Evolutionary conservation across 1,284 basidiomycete genomes (phyloP), one percentile per base, ranked within the genome.

Genomic region (Porodaedalea pini): DNA sequence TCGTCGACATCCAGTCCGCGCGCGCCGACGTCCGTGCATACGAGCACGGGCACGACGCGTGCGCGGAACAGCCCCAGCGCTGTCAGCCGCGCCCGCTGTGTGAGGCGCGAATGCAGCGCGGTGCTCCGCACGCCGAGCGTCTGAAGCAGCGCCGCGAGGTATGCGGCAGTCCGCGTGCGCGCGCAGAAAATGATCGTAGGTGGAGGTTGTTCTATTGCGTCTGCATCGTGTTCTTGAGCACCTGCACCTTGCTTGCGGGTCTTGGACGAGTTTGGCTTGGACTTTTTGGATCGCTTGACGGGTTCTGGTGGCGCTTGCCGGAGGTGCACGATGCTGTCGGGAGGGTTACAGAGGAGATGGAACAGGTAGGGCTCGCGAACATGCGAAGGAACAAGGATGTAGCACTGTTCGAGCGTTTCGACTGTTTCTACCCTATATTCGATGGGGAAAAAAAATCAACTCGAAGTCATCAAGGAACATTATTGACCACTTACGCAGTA

Each of bases 111-210:
- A 73, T 99, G 97, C 27, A 99, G 78, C 5, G 95, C 86, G 0
- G 94, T 91, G 58, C 87, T 88, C 27, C 92, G 86, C 63, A 99
- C 90, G 21, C 79, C 80, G 51, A 98, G 79, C 23, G 84, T 81
- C 67, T 91, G 86, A 45, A 98, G 79, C 17, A 96, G 71, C 32
- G 83, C 74, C 43, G 94, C 94, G 51, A 98, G 78, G 65, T 95
- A 94, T 19, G 94, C 95, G 0, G 90, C 95, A 0, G 93, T 96
- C 44, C 86, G 83, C 56, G 94, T 85, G 44, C 88, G 86, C 23
- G 88, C 82, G 60, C 94, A 94, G 71, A 99, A 99, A 62, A 99
- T 94, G 68, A 99, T 98, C 4, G 95, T 99, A 0, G 93, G 81
- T 59, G 95, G 85, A 51, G 92, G 89, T 66, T 90, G 89, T 53